Evolutionary conservation across 345 rosid genomes (phyloP).

Genomic region (Moringa oleifera): DNA sequence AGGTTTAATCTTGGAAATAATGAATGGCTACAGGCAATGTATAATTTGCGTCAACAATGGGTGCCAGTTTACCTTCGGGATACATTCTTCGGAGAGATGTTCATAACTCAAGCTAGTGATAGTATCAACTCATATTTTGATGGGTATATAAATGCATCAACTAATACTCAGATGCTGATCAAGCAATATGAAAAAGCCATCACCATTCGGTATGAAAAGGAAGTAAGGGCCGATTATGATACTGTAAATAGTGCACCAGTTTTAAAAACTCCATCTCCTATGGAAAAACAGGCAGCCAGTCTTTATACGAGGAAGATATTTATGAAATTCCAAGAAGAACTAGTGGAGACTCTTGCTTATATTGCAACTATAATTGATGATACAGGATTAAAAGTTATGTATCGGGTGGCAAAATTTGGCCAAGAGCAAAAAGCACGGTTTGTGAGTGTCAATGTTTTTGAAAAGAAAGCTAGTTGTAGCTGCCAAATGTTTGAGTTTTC

Average conservation of each 20-base stretch:
- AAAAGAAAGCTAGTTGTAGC: conserved; percentile 41
- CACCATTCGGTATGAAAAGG: conserved; percentile 29
- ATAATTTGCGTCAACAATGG: conserved; percentile 34
- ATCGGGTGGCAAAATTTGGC: conserved; percentile 38
- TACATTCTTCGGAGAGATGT: conserved; percentile 39
- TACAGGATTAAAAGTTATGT: conserved; percentile 22
- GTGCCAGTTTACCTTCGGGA: conserved; percentile 38
- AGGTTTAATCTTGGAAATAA: conserved; percentile 26
- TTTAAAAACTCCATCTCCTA: conserved; percentile 46
- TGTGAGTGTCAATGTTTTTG: conserved; percentile 32
- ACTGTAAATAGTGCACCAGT: conserved; percentile 29
- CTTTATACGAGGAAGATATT: conserved; percentile 41
- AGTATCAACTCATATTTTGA: conserved; percentile 38
- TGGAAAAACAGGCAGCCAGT: conserved; percentile 45
- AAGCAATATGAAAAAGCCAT: conserved; percentile 41
- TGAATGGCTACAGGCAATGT: conserved; percentile 45
- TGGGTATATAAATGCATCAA: conserved; percentile 47
- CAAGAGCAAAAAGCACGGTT: conserved; percentile 32
- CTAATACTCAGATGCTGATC: conserved; percentile 27
- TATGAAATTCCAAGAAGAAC: conserved; percentile 43
- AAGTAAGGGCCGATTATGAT: conserved; percentile 46
- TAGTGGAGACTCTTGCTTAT: conserved; percentile 45
- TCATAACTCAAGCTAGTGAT: conserved; percentile 31
- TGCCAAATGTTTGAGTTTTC: conserved; percentile 50
- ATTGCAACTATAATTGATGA: conserved; percentile 30